Conservation (phyloP, 768 basidiomycete genomes). For the Suillus hirtellus region DNA sequence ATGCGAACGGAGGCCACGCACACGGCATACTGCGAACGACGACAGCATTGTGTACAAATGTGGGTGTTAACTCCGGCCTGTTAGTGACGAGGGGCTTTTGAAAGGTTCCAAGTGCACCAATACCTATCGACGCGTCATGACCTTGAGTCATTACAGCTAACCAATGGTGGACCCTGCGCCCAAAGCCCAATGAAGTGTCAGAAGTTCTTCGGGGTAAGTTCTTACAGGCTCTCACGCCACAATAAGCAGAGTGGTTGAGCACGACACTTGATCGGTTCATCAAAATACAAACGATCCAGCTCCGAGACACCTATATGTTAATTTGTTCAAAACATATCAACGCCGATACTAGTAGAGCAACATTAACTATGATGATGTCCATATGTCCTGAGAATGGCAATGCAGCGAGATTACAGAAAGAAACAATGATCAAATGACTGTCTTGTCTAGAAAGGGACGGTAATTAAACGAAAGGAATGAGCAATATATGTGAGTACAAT, state of each 20-base stretch:
- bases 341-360: background rate
- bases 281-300: background rate
- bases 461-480: slow-evolving; percentile 4
- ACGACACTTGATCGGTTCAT: background rate
- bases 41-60: background rate
- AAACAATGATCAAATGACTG: background rate
- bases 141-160: background rate
- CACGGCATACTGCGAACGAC: background rate
- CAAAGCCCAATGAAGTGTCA: background rate
- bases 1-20: background rate
- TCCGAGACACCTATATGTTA: background rate
- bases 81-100: background rate
- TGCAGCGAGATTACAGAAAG: background rate
- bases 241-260: background rate
- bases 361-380: background rate
- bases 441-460: background rate
- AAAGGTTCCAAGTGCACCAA: background rate
- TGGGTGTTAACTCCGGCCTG: background rate
- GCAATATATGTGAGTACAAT: slow-evolving; percentile 2
- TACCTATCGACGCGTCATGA: background rate
- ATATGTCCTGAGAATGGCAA: background rate
- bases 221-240: background rate
- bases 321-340: background rate
- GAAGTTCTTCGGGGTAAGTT: background rate
- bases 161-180: background rate